Evolutionary conservation across 1,284 basidiomycete species (phyloP).

Genomic region (Coniferiporia sulphurascens): DNA sequence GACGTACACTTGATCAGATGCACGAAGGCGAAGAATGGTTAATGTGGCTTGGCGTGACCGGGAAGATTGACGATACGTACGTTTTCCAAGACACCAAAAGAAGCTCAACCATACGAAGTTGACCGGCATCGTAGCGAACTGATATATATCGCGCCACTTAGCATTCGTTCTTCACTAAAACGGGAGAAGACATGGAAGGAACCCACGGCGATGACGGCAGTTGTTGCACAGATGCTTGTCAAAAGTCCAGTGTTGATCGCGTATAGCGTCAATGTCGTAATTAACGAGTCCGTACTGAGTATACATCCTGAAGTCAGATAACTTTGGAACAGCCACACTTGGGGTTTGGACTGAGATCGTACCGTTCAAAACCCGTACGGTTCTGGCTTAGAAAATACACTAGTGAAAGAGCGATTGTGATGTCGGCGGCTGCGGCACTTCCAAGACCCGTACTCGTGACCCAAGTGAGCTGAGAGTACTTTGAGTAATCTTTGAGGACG

Average conservation of each 20-base stretch:
- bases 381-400: constrained; percentile 28
- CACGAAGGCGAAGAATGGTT: neutral
- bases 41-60: neutral
- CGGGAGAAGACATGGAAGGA: neutral
- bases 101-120: constrained; percentile 30
- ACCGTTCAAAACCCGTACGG: constrained; percentile 29
- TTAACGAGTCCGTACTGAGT: constrained; percentile 29
- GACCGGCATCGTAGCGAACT: constrained; percentile 29
- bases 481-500: constrained; percentile 25
- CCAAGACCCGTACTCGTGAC: constrained; percentile 29
- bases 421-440: constrained; percentile 28
- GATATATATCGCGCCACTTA: neutral
- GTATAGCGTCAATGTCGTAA: constrained; percentile 30
- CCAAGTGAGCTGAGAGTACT: constrained; percentile 28
- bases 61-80: constrained; percentile 17
- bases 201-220: constrained; percentile 23
- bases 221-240: constrained; percentile 29
- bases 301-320: neutral
- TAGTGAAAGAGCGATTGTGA: constrained; percentile 29
- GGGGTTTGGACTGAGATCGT: neutral
- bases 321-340: too few relatives aligned
- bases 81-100: constrained; percentile 32
- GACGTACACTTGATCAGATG: constrained; percentile 10
- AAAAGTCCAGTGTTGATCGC: constrained; percentile 30
- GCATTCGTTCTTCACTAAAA: neutral